phyloP scores from a whole-genome alignment of 2,329 filamentous ascomycete genomes.

The Fusarium xyrophilum region DNA sequence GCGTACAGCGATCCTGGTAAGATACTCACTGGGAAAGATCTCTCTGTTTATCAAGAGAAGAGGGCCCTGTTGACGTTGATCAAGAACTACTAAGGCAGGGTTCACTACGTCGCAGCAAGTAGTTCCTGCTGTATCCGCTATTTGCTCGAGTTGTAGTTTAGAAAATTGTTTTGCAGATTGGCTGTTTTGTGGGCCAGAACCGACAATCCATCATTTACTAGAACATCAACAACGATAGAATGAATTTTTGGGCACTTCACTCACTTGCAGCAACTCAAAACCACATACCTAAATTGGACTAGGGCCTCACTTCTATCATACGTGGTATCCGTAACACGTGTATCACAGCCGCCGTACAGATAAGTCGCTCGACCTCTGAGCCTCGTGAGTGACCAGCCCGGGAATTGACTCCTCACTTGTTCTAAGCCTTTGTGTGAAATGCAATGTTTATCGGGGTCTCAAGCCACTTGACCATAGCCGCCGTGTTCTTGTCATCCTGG shows the following conservation, averaged over 20 bases:
- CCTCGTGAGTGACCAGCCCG: accelerated
- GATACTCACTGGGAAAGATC: background rate
- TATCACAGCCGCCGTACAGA: accelerated
- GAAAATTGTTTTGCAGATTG: accelerated
- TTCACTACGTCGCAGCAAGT: too few relatives aligned
- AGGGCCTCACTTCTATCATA: accelerated
- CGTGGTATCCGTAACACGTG: accelerated
- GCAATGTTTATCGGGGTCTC: background rate
- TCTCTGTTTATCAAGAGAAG: background rate
- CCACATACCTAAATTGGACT: too few relatives aligned
- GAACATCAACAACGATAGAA: accelerated
- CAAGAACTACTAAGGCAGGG: background rate
- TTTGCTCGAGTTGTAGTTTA: accelerated
- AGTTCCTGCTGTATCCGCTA: too few relatives aligned
- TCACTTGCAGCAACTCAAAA: accelerated
- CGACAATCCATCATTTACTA: accelerated
- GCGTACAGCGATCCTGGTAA: background rate
- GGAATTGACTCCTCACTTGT: accelerated
- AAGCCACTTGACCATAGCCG: background rate
- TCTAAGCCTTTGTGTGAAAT: background rate
- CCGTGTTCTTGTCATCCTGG: background rate
- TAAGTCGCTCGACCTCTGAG: background rate
- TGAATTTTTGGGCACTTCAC: accelerated
- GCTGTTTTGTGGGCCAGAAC: accelerated
- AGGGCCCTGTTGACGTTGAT: background rate